Percentiles rank a stretch among this genome's conserved stretches.
Evolutionary conservation across 257 asterid genomes (phyloP).

Genomic region (Knoxia roxburghii): DNA sequence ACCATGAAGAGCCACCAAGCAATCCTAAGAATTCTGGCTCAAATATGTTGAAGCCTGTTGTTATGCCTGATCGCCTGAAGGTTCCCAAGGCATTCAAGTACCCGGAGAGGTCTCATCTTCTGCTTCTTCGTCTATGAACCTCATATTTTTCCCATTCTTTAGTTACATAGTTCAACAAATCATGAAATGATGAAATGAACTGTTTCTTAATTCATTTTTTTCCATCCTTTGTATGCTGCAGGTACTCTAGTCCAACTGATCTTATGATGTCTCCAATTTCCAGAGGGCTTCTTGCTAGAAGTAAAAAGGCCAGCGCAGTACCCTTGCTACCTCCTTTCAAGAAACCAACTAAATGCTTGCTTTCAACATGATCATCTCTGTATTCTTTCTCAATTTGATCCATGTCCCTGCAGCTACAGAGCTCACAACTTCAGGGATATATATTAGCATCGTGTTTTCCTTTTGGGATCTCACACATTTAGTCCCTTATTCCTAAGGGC

Average conservation of each 20-base stretch:
- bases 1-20: neutral
- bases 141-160: neutral
- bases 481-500: slow-evolving; percentile 1
- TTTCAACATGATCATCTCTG: neutral
- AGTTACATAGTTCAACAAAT: too few species aligned
- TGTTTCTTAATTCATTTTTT: neutral
- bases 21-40: neutral
- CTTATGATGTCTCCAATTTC: slow-evolving; percentile 65
- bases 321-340: slow-evolving; percentile 1
- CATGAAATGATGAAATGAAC: too few species aligned
- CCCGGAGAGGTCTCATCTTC: slow-evolving; percentile 44
- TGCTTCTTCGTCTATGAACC: too few species aligned
- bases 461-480: slow-evolving; percentile 15
- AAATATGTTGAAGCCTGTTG: slow-evolving; percentile 16
- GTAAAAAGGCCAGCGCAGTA: neutral
- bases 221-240: slow-evolving; percentile 7
- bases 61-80: slow-evolving; percentile 50
- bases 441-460: too few species aligned
- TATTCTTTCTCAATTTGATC: neutral
- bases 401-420: slow-evolving; percentile 26
- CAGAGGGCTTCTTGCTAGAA: slow-evolving; percentile 47
- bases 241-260: slow-evolving; percentile 76
- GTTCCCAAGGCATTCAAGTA: slow-evolving; percentile 63
- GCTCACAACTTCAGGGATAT: slow-evolving; percentile 23
- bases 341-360: slow-evolving; percentile 12